These are phyloP conservation scores for Aspergillus sp. DNA, from an alignment of 2,329 filamentous ascomycete species.

Conservation along the genomic window DNA sequence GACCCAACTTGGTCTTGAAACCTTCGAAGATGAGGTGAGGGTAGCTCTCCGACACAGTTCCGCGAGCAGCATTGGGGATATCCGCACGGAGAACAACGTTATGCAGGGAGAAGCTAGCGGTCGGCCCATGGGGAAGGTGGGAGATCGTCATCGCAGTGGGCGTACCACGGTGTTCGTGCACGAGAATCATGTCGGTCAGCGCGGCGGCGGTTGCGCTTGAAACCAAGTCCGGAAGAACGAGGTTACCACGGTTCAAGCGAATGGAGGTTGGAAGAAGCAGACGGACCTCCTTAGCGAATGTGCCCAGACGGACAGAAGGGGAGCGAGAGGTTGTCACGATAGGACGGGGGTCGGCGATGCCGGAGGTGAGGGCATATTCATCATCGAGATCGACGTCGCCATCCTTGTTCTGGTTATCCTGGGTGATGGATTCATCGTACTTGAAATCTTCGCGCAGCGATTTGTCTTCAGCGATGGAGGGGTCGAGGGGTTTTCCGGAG, in stretches of 20 bases:
- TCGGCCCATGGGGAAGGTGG: slow-evolving; percentile 86
- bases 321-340: slow-evolving; percentile 89
- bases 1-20: slow-evolving; percentile 78
- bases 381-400: slow-evolving; percentile 82
- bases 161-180: slow-evolving; percentile 90
- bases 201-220: slow-evolving; percentile 76
- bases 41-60: slow-evolving; percentile 88
- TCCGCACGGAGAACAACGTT: slow-evolving; percentile 93
- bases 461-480: slow-evolving; percentile 83
- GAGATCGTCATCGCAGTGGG: slow-evolving; percentile 86
- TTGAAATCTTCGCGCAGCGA: slow-evolving; percentile 81
- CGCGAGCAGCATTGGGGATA: slow-evolving; percentile 82
- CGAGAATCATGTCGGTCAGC: slow-evolving; percentile 78
- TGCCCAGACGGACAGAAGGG: slow-evolving; percentile 78
- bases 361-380: slow-evolving; percentile 88
- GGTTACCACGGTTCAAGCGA: slow-evolving; percentile 85
- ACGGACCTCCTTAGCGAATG: slow-evolving; percentile 90
- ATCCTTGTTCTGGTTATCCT: slow-evolving; percentile 70
- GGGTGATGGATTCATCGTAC: slow-evolving; percentile 82
- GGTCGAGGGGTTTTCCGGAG: slow-evolving; percentile 81
- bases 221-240: slow-evolving; percentile 83
- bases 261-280: slow-evolving; percentile 82
- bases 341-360: slow-evolving; percentile 83
- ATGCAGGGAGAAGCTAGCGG: slow-evolving; percentile 81
- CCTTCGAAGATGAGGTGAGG: slow-evolving; percentile 95